Conservation (phyloP, 257 asterid genomes). For the Jacaranda mimosifolia region DNA sequence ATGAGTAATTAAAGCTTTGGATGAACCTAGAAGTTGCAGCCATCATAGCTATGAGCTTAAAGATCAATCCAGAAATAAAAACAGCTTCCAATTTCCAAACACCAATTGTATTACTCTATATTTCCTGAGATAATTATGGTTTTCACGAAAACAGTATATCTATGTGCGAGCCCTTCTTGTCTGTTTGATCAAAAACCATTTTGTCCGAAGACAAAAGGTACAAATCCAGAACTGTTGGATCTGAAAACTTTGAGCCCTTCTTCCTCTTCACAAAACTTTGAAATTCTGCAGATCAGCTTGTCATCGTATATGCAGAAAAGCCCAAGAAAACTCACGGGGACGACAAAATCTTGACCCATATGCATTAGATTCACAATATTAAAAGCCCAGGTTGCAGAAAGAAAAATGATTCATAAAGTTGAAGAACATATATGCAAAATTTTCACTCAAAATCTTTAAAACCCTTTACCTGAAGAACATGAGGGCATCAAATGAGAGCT, state of each 20-base stretch:
- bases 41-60: conserved; percentile 19
- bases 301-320: not conserved
- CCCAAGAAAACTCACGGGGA: not conserved
- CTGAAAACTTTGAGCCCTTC: conserved; percentile 10
- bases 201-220: not conserved
- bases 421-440: too few relatives aligned
- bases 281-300: conserved; percentile 17
- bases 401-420: too few relatives aligned
- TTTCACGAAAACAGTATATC: not conserved
- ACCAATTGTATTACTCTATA: not conserved
- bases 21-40: conserved; percentile 34
- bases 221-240: conserved; percentile 25
- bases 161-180: not conserved
- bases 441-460: not conserved
- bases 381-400: not conserved
- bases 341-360: not conserved
- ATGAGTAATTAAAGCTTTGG: conserved; percentile 24
- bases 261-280: not conserved
- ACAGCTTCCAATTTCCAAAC: not conserved
- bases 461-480: not conserved
- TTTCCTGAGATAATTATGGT: not conserved
- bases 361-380: not conserved
- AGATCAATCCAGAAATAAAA: conserved; percentile 16
- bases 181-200: not conserved
- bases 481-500: not conserved